A percentile compares a stretch with the other conserved stretches of the same genome.
These are phyloP conservation scores for Aristolochia californica DNA, from an alignment of 164 flowering plant genomes.

Conservation along the genomic window DNA sequence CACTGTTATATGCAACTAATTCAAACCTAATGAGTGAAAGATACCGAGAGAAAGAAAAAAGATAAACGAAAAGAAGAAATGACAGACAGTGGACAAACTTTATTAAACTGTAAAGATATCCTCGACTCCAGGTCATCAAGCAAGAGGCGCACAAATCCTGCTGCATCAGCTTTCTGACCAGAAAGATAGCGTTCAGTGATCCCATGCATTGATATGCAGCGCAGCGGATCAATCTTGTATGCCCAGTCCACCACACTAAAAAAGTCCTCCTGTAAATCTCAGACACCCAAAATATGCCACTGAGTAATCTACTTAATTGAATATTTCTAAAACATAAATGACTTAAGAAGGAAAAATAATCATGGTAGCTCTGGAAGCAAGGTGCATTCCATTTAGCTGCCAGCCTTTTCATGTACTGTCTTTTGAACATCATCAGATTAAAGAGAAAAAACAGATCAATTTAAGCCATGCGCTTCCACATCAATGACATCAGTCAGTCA, in stretches of 20 bases:
- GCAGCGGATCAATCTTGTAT: constrained; percentile 90
- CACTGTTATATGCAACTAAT: neutral
- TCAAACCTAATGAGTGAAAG: neutral
- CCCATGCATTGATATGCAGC: constrained; percentile 99
- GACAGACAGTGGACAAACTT: constrained; percentile 23
- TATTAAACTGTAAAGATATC: constrained; percentile 70
- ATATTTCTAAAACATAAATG: too few relatives aligned
- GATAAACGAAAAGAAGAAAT: constrained; percentile 5
- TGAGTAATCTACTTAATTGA: neutral
- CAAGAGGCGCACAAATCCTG: constrained; percentile 92
- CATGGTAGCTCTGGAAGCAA: too few relatives aligned
- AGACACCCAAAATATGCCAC: neutral
- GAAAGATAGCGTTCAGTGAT: constrained; percentile 88
- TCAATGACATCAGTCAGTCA: too few relatives aligned
- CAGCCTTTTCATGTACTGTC: too few relatives aligned
- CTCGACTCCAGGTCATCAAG: constrained; percentile 90
- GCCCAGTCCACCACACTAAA: constrained; percentile 99
- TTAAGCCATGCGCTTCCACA: too few relatives aligned
- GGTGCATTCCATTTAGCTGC: too few relatives aligned
- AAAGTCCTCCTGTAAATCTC: constrained; percentile 69
- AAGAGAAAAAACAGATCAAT: too few relatives aligned
- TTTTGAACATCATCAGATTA: too few relatives aligned
- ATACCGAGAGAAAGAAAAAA: neutral
- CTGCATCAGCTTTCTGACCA: constrained; percentile 98
- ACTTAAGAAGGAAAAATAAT: too few relatives aligned